Base-by-base conservation (phyloP, 2,329 filamentous ascomycete species). In the Ceratocystiopsis minuta region DNA sequence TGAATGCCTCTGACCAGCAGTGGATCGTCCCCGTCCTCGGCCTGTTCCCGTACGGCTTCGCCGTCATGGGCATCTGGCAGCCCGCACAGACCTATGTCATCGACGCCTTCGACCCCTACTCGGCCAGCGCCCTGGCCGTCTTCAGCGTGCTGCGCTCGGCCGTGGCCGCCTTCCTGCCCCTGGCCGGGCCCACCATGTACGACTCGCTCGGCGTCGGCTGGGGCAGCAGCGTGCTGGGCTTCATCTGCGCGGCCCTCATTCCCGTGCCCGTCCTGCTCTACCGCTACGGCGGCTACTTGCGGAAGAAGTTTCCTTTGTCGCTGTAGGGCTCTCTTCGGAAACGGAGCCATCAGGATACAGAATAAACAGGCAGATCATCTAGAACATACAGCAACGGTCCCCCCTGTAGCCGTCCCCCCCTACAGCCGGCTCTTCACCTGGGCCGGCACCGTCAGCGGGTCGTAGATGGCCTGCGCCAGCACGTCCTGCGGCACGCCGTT, bases 91-190 rank as follows among this genome's bases (percentile, higher is more conserved):
- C 56, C 18, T 80, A 80, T 49, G 60, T 79, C 15, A 68, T 79
- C 13, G 75, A 80, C 47, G 65, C 65, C 2, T 79, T 69, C 51
- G 61, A 64, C 0, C 55, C 61, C 36, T 69, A 75, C 46, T 70
- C 73, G 1, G 75, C 77, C 24, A 64, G 62, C 16, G 75, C 68
- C 0, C 65, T 75, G 1, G 75, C 75, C 0, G 75, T 74, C 1
- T 75, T 64, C 43, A 74, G 72, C 0, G 66, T 78, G 1, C 54
- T 79, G 5, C 57, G 75, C 17, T 60, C 56, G 14, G 50, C 75
- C 0, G 60, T 72, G 12, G 74, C 71, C 14, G 72, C 68, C 3
- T 55, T 75, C 35, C 55, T 80, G 4, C 75, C 75, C 0, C 57
- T 79, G 14, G 64, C 65, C 2, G 73, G 70, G 0, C 58, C 69